These are phyloP conservation scores for Excoecaria cochinchinensis DNA, from an alignment of 345 rosid genomes.

Conservation along the genomic window DNA sequence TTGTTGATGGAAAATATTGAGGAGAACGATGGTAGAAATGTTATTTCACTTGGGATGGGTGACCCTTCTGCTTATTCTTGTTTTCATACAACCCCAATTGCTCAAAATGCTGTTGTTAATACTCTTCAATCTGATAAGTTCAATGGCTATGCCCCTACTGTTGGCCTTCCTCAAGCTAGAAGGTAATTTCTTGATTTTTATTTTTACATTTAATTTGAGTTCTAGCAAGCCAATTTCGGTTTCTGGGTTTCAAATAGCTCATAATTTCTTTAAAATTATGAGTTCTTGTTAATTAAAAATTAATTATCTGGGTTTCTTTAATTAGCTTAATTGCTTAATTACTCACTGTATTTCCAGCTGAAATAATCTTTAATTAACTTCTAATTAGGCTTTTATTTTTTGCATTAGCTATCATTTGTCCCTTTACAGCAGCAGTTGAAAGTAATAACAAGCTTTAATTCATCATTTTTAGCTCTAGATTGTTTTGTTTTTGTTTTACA, in stretches of 20 bases:
- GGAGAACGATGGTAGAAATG: constrained; percentile 38
- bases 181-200: constrained; percentile 38
- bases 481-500: no score
- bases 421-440: no score
- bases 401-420: no score
- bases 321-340: not conserved
- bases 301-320: constrained; percentile 1
- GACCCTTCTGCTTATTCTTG: constrained; percentile 86
- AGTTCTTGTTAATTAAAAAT: no score
- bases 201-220: not conserved
- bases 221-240: not conserved
- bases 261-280: no score
- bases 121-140: constrained; percentile 73
- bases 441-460: not conserved
- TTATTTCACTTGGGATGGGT: constrained; percentile 84
- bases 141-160: constrained; percentile 91
- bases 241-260: not conserved
- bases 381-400: no score
- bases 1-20: constrained; percentile 55
- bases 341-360: not conserved
- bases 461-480: not conserved
- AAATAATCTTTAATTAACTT: not conserved
- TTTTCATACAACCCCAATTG: constrained; percentile 63
- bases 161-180: constrained; percentile 86
- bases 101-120: constrained; percentile 61